These are phyloP conservation scores for Terfezia boudieri DNA, from an alignment of 495 filamentous ascomycete species.

Conservation along the genomic window DNA sequence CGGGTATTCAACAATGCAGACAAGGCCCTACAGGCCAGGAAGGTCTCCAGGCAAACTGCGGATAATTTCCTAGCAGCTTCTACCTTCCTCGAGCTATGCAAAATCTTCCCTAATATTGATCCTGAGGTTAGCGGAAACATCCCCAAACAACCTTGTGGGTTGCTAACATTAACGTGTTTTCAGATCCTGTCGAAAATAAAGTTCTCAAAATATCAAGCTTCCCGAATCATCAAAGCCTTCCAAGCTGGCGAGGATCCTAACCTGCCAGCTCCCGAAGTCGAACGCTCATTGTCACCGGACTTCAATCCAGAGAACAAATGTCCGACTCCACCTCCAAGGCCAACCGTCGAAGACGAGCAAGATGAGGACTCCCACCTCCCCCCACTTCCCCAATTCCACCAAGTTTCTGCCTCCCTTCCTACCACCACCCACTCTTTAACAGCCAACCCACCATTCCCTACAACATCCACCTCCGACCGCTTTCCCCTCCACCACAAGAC, in stretches of 20 bases:
- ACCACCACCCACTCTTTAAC: constrained; percentile 21
- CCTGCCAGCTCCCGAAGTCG: constrained; percentile 24
- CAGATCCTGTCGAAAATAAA: constrained; percentile 60
- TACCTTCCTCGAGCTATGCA: constrained; percentile 70
- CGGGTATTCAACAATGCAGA: constrained; percentile 73
- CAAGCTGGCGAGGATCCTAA: constrained; percentile 88
- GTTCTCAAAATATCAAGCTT: constrained; percentile 87
- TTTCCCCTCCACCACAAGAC: constrained; percentile 9
- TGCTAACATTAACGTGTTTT: not conserved
- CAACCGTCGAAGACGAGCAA: constrained; percentile 22
- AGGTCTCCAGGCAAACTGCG: constrained; percentile 79
- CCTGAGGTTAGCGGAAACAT: constrained; percentile 26
- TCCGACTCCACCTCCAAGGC: constrained; percentile 21
- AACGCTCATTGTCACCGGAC: constrained; percentile 20
- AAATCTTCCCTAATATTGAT: constrained; percentile 59
- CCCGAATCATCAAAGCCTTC: constrained; percentile 73
- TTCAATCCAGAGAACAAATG: constrained; percentile 31
- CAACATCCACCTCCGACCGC: constrained; percentile 4
- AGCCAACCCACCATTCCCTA: not conserved
- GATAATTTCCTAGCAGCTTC: constrained; percentile 82
- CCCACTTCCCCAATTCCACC: constrained; percentile 26
- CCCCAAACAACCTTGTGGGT: not conserved
- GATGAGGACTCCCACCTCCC: constrained; percentile 17
- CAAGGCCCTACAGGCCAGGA: constrained; percentile 56
- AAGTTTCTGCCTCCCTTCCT: constrained; percentile 9